Percentiles rank a stretch among this genome's conserved stretches.
phyloP scores from a whole-genome alignment of 345 rosid genomes.

The Eutrema heterophyllum region DNA sequence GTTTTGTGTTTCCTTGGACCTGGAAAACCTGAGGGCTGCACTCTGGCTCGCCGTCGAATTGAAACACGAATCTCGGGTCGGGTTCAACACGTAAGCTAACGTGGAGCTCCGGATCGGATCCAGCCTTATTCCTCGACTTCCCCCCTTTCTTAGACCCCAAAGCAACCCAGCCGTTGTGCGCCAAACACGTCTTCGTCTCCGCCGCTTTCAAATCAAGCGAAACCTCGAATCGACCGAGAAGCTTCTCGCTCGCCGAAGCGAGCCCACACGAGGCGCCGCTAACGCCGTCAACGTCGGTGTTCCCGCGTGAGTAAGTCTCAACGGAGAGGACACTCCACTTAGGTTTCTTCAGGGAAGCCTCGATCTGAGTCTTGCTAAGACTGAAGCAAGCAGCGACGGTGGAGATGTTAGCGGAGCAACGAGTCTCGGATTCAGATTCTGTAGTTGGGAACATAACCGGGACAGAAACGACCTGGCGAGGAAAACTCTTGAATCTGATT shows the following conservation, averaged over 20 bases:
- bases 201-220: slow-evolving; percentile 57
- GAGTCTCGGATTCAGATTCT: slow-evolving; percentile 30
- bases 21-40: slow-evolving; percentile 95
- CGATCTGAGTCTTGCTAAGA: slow-evolving; percentile 47
- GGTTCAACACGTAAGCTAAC: slow-evolving; percentile 61
- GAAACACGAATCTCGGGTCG: slow-evolving; percentile 87
- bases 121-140: slow-evolving; percentile 24
- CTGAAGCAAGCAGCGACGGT: slow-evolving; percentile 69
- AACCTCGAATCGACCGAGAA: slow-evolving; percentile 53
- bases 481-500: slow-evolving; percentile 55
- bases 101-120: slow-evolving; percentile 44
- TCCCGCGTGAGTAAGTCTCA: slow-evolving; percentile 42
- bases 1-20: slow-evolving; percentile 77
- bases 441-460: slow-evolving; percentile 31
- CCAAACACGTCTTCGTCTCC: slow-evolving; percentile 44
- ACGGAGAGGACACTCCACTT: slow-evolving; percentile 33
- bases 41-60: slow-evolving; percentile 87
- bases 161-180: slow-evolving; percentile 76
- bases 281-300: slow-evolving; percentile 11
- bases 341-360: slow-evolving; percentile 27
- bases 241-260: slow-evolving; percentile 39
- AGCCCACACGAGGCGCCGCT: slow-evolving; percentile 44
- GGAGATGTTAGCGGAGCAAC: slow-evolving; percentile 19
- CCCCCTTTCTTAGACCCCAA: slow-evolving; percentile 32
- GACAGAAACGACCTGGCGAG: slow-evolving; percentile 40